Percentiles rank a stretch among this genome's conserved stretches.
These are phyloP conservation scores for Pseudogymnoascus sp. DNA, from an alignment of 2,329 filamentous ascomycete genomes.

Conservation along the genomic window DNA sequence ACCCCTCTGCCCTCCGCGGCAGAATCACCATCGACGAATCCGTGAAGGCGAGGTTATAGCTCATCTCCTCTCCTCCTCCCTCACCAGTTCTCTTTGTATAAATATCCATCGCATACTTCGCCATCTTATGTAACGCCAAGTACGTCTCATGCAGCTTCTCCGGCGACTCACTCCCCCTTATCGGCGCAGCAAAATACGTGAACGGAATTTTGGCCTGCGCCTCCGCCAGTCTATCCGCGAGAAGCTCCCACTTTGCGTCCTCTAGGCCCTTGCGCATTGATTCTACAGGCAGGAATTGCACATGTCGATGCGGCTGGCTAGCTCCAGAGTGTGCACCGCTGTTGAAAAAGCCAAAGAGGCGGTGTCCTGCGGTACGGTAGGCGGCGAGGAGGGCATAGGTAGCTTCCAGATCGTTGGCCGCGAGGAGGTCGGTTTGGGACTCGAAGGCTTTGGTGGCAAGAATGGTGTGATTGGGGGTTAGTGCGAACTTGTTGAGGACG, in stretches of 20 bases:
- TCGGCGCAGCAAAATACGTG: slow-evolving; percentile 21
- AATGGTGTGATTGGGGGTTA: slow-evolving; percentile 65
- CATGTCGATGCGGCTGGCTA: slow-evolving; percentile 62
- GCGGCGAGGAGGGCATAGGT: slow-evolving; percentile 54
- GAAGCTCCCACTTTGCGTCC: slow-evolving; percentile 38
- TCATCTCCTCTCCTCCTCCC: slow-evolving; percentile 41
- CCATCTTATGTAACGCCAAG: slow-evolving; percentile 19
- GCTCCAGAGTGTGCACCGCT: slow-evolving; percentile 60
- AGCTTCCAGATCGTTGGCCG: slow-evolving; percentile 50
- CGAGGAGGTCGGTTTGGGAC: slow-evolving; percentile 56
- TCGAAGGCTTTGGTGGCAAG: slow-evolving; percentile 55
- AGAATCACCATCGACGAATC: slow-evolving; percentile 43
- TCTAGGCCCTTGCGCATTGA: slow-evolving; percentile 50
- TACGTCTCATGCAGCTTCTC: slow-evolving; percentile 22
- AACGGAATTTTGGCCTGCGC: slow-evolving; percentile 23
- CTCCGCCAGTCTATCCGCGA: slow-evolving; percentile 35
- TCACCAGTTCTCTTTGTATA: neutral
- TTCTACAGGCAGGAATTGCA: slow-evolving; percentile 61
- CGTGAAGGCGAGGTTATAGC: slow-evolving; percentile 58
- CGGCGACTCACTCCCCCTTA: slow-evolving; percentile 16
- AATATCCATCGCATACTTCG: slow-evolving; percentile 12
- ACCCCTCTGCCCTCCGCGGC: slow-evolving; percentile 46
- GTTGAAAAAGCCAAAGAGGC: slow-evolving; percentile 39
- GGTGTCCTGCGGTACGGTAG: slow-evolving; percentile 33
- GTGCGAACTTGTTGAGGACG: slow-evolving; percentile 67